Percentiles rank a stretch among this genome's conserved stretches.
These are phyloP conservation scores for Kazachstania psychrophila DNA, from an alignment of 805 yeast genomes.

Conservation along the genomic window DNA sequence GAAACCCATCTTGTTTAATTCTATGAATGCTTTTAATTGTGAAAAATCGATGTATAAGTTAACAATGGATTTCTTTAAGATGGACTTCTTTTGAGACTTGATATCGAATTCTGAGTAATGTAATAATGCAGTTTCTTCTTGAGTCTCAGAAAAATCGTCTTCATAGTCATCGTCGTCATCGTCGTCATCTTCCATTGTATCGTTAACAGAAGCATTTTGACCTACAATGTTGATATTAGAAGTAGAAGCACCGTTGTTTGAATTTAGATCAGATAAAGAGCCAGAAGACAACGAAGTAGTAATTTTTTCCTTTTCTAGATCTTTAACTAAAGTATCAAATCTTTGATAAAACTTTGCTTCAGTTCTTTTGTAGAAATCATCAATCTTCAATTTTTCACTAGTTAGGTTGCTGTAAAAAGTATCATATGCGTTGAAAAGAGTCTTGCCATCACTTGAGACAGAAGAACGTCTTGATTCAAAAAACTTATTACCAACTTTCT, in stretches of 20 bases:
- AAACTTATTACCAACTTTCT: slow-evolving; percentile 14
- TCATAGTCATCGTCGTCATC: slow-evolving; percentile 30
- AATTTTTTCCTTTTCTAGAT: slow-evolving; percentile 35
- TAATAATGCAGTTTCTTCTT: slow-evolving; percentile 42
- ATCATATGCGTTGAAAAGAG: slow-evolving; percentile 31
- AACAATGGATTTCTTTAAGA: slow-evolving; percentile 57
- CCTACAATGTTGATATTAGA: neutral
- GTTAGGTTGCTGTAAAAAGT: slow-evolving; percentile 40
- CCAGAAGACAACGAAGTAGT: neutral
- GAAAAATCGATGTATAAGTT: slow-evolving; percentile 62
- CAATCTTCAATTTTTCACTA: slow-evolving; percentile 44
- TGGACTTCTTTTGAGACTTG: slow-evolving; percentile 45
- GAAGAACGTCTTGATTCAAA: slow-evolving; percentile 10
- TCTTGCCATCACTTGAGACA: slow-evolving; percentile 21
- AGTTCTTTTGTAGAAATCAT: slow-evolving; percentile 39
- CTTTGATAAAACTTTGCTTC: slow-evolving; percentile 40
- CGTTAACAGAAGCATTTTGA: neutral
- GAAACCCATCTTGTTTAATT: slow-evolving; percentile 79
- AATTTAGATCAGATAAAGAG: neutral
- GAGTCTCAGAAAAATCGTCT: slow-evolving; percentile 31
- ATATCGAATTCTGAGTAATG: slow-evolving; percentile 41
- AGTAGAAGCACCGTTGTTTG: neutral
- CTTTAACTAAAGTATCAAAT: slow-evolving; percentile 39
- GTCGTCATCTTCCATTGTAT: slow-evolving; percentile 4
- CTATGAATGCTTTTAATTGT: slow-evolving; percentile 75